Conservation (phyloP, 176 grass and related monocot species). For the Juncus effusus region DNA sequence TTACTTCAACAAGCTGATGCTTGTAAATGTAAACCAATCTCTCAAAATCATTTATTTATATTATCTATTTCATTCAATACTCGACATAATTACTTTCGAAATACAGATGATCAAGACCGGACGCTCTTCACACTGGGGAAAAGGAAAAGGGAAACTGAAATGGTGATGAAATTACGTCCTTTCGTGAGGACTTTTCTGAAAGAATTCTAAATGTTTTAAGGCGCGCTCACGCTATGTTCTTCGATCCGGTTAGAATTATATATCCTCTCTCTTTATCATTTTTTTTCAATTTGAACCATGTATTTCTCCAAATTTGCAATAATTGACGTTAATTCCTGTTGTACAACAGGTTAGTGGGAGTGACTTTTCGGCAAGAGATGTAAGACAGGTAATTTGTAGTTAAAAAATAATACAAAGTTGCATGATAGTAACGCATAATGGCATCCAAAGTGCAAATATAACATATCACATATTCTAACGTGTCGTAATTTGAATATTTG, state of each 20-base stretch:
- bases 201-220: constrained; percentile 85
- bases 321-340: background rate
- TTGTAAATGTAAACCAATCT: background rate
- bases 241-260: constrained; percentile 51
- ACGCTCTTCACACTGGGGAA: constrained; percentile 59
- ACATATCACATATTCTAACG: too few relatives aligned
- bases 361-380: constrained; percentile 48
- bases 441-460: too few relatives aligned
- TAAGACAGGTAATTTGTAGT: constrained; percentile 52
- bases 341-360: constrained; percentile 40
- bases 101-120: constrained; percentile 56
- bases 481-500: background rate
- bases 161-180: constrained; percentile 75
- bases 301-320: constrained; percentile 6
- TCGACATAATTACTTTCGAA: background rate
- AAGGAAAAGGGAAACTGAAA: background rate
- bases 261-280: too few relatives aligned
- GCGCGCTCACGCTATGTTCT: constrained; percentile 62
- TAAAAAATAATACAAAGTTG: too few relatives aligned
- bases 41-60: background rate
- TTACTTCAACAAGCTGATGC: background rate
- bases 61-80: background rate
- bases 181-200: constrained; percentile 69
- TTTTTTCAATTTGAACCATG: background rate
- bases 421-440: too few relatives aligned